Evolutionary conservation across 2,329 filamentous ascomycete genomes (phyloP).

Genomic region (Scopulariopsis brevicaulis): DNA sequence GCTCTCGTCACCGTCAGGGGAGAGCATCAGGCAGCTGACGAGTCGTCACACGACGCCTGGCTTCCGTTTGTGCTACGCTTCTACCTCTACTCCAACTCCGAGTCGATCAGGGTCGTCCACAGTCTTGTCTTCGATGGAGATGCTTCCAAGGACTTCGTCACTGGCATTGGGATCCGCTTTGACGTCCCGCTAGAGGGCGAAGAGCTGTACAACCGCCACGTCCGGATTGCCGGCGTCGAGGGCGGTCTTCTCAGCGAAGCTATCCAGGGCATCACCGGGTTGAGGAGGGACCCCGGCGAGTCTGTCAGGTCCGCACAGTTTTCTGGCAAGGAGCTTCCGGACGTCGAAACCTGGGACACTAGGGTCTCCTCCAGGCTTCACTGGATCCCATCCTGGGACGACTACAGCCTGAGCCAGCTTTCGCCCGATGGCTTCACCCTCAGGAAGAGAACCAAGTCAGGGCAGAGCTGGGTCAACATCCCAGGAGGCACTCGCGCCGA

Average conservation of each 20-base stretch:
- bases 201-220: slow-evolving; percentile 45
- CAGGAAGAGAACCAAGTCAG: slow-evolving; percentile 46
- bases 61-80: slow-evolving; percentile 40
- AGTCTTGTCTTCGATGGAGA: slow-evolving; percentile 44
- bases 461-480: slow-evolving; percentile 46
- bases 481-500: slow-evolving; percentile 42
- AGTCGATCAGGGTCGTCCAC: slow-evolving; percentile 41
- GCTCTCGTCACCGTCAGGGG: slow-evolving; percentile 33
- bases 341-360: slow-evolving; percentile 32
- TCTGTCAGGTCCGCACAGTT: slow-evolving; percentile 37
- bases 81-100: slow-evolving; percentile 46
- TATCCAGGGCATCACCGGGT: slow-evolving; percentile 47
- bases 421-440: slow-evolving; percentile 49
- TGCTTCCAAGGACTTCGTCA: slow-evolving; percentile 35
- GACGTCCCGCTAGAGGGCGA: slow-evolving; percentile 39
- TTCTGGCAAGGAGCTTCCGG: slow-evolving; percentile 30
- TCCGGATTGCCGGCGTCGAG: slow-evolving; percentile 41
- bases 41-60: slow-evolving; percentile 25
- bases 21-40: slow-evolving; percentile 18
- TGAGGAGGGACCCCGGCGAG: slow-evolving; percentile 40
- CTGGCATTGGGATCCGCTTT: slow-evolving; percentile 42
- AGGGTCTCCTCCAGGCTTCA: slow-evolving; percentile 32
- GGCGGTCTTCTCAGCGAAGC: slow-evolving; percentile 46
- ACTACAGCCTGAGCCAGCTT: slow-evolving; percentile 44
- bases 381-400: slow-evolving; percentile 48